Evolutionary conservation across 2,329 filamentous ascomycete genomes (phyloP), one percentile per base, ranked within the genome.

Genomic region (Xylaria sp.): DNA sequence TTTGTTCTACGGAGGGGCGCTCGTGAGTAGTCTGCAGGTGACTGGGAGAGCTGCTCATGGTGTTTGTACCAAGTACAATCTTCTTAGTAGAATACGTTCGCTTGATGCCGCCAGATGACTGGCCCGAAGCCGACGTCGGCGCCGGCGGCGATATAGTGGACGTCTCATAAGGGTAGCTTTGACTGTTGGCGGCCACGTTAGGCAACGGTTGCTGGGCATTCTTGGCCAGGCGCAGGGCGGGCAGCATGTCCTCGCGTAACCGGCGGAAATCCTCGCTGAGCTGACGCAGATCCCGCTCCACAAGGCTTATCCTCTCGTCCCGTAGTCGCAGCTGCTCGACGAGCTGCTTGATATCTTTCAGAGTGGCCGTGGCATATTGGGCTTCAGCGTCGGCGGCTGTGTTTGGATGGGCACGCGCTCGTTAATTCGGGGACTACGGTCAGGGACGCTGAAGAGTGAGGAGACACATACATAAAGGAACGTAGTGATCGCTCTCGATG

Each of bases 261-360:
- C 93, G 91, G 74, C 92, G 88, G 79, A 97, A 97, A 78, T 98
- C 94, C 50, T 98, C 94, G 13, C 91, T 91, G 76, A 98, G 87
- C 70, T 92, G 90, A 71, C 92, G 90, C 77, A 98, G 82, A 78
- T 98, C 94, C 68, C 90, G 88, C 80, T 98, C 95, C 32, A 95
- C 88, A 52, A 92, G 85, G 72, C 89, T 90, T 82, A 98, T 95
- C 68, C 94, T 91, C 82, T 98, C 94, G 80, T 99, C 96, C 74
- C 96, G 92, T 72, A 97, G 85, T 73, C 93, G 91, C 55, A 99
- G 90, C 71, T 97, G 94, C 77, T 95, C 92, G 70, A 97, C 95
- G 23, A 99, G 88, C 63, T 94, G 90, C 73, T 93, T 92, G 76
- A 99, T 94, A 78, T 99, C 96, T 77, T 97, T 95, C 74, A 97